Base-by-base conservation (phyloP, 192 early-diverging fungal genomes). In the Podila verticillata region DNA sequence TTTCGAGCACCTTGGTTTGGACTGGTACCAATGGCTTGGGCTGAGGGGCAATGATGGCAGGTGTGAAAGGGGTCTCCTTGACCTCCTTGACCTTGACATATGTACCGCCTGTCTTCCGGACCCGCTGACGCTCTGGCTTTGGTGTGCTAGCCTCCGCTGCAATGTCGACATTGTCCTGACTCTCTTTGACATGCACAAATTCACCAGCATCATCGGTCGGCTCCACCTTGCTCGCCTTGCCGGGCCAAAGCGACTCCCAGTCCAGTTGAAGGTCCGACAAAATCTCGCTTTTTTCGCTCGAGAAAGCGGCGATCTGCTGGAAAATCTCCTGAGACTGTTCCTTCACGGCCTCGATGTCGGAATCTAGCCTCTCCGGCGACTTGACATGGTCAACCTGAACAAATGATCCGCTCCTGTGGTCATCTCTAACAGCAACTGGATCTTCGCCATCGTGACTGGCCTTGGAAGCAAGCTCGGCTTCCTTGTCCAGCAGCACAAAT, bases 161-260 rank as follows among this genome's bases (percentile, higher is more conserved):
- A 35, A n/a, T 12, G 13, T 12, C 48, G 0, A 29, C 15, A 19
- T 28, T 28, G 20, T 0, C 39, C 6, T 67, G 5, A 7, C 12
- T 35, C 24, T 61, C 66, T 39, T 63, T 49, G 36, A 74, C 39
- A 63, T 74, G 73, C 24, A 74, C 65, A 58, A 68, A 74, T 15
- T 48, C 64, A 15, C 36, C 4, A 13, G 32, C 20, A 10, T 60
- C 71, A 3, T 60, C 28, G 2, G 0, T 22, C 24, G 19, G 26
- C n/a, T 28, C 20, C 26, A 9, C 24, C 3, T 36, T 24, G 5
- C 28, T 58, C 8, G 2, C 13, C n/a, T 74, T 74, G 28, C 66
- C 66, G 0, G 66, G 66, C 65, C 65, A 74, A 5, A 74, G 73
- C 7, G 66, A 60, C 39, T 74, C 73, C 65, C 65, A 74, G 9